Evolutionary conservation across 768 basidiomycete species (phyloP), one percentile per base, ranked within the genome.

Genomic region (Leccinum uliginosum): DNA sequence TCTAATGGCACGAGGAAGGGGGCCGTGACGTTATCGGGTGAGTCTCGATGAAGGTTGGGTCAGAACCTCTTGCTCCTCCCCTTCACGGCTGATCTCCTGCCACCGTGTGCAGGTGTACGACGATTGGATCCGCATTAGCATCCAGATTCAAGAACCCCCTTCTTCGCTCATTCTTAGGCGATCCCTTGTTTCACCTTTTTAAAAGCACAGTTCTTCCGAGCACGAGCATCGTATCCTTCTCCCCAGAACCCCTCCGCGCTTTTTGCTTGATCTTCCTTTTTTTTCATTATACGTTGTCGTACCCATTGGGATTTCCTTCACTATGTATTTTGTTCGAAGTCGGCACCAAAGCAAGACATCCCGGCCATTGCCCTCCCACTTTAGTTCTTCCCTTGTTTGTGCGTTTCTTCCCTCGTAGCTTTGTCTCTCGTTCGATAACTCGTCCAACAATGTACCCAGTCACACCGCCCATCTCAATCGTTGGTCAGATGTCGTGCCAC

Each of bases 401-500:
- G 24, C 12, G 21, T 47, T 34, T 47, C 19, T 34, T 40, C 52
- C 14, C 2, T 27, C 43, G 14, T 30, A 71, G 71, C 48, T 59
- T 38, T 68, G 54, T 46, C 60, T 70, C 40, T 62, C 71, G 4
- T 44, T 68, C 47, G 66, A 71, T 35, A 38, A 51, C 30, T 45
- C 63, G 35, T 30, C 53, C 45, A 48, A 51, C 7, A 57, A 40
- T 17, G 46, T 54, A 14, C 54, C 64, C n/a, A 62, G 44, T 50
- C 52, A n/a, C 21, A 60, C 60, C n/a, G 11, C 23, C 32, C 54
- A 56, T 17, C 59, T 65, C 43, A 66, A 63, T 50, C 77, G 81
- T 35, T 85, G 82, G 84, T 83, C 83, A 12, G 78, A 83, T 27
- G 69, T 83, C 46, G 73, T 83, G 8, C 82, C 83, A 15, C 81